These are phyloP conservation scores for Kwoniella mangroviensis DNA, from an alignment of 768 basidiomycete species.

Conservation along the genomic window DNA sequence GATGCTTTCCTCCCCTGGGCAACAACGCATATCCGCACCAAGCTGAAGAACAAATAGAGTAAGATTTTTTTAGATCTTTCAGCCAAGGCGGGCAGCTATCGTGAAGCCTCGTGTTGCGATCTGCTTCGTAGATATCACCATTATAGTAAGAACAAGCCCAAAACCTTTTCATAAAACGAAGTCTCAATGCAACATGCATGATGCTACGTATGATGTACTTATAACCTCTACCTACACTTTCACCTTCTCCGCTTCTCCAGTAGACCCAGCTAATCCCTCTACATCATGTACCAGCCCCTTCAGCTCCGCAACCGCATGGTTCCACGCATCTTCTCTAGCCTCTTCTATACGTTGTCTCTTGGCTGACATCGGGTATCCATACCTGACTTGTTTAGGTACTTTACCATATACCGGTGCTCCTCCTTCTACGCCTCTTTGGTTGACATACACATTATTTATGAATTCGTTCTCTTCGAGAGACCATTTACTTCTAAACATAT, in stretches of 20 bases:
- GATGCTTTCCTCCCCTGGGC: no score
- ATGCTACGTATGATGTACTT: neutral
- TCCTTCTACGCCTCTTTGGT: constrained; percentile 17
- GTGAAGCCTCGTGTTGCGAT: no score
- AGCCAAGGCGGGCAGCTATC: no score
- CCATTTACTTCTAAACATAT: constrained; percentile 25
- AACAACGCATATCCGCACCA: no score
- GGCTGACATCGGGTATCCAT: constrained; percentile 35
- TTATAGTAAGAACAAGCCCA: no score
- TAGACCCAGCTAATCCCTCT: neutral
- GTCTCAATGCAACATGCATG: neutral
- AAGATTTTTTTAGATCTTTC: no score
- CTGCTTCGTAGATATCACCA: no score
- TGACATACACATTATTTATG: constrained; percentile 18
- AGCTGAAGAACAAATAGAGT: no score
- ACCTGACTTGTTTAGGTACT: constrained; percentile 38
- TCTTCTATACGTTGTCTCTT: constrained; percentile 24
- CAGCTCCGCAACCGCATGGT: constrained; percentile 14
- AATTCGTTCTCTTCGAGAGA: constrained; percentile 24
- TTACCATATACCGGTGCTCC: constrained; percentile 41
- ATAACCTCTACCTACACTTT: neutral
- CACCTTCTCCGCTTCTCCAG: neutral
- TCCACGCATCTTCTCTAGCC: constrained; percentile 26
- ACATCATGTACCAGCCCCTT: constrained; percentile 20
- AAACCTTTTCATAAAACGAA: neutral